These are phyloP conservation scores for Fusarium virguliforme DNA, from an alignment of 2,329 filamentous ascomycete species.

Conservation along the genomic window DNA sequence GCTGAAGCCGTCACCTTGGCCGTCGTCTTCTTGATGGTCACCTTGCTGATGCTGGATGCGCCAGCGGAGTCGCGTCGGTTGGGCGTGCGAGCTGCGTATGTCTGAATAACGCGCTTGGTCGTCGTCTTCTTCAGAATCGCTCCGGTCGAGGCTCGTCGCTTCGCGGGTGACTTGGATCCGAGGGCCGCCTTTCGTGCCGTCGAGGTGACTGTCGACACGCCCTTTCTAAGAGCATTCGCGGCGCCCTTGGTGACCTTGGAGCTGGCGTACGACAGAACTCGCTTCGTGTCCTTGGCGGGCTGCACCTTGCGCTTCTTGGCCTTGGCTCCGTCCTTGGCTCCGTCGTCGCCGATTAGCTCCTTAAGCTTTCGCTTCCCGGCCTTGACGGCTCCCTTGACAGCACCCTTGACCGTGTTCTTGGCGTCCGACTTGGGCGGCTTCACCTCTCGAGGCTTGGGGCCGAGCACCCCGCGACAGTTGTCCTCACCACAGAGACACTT, in stretches of 20 bases:
- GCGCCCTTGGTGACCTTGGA: slow-evolving; percentile 58
- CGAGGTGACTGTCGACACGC: slow-evolving; percentile 54
- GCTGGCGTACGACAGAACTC: slow-evolving; percentile 55
- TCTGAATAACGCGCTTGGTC: slow-evolving; percentile 52
- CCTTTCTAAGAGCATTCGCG: slow-evolving; percentile 57
- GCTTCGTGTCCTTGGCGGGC: slow-evolving; percentile 55
- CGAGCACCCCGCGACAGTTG: slow-evolving; percentile 77
- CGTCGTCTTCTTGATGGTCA: slow-evolving; percentile 37
- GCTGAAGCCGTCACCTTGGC: slow-evolving; percentile 23
- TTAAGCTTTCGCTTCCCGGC: slow-evolving; percentile 72
- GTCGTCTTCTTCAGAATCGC: slow-evolving; percentile 52
- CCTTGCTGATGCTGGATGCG: slow-evolving; percentile 44
- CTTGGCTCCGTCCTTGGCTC: slow-evolving; percentile 59
- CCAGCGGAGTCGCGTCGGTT: slow-evolving; percentile 44
- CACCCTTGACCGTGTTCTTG: slow-evolving; percentile 58
- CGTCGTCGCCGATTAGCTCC: slow-evolving; percentile 65
- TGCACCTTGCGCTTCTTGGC: slow-evolving; percentile 64
- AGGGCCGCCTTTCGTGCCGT: slow-evolving; percentile 51
- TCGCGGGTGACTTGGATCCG: slow-evolving; percentile 48
- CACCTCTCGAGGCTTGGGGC: slow-evolving; percentile 72
- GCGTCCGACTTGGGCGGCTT: slow-evolving; percentile 65
- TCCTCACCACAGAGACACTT: slow-evolving; percentile 75
- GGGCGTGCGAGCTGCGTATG: slow-evolving; percentile 48
- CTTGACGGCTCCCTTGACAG: slow-evolving; percentile 61
- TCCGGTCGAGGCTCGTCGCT: slow-evolving; percentile 49